These are phyloP conservation scores for Rhodotorula graminis DNA, from an alignment of 768 basidiomycete species.

Conservation along the genomic window DNA sequence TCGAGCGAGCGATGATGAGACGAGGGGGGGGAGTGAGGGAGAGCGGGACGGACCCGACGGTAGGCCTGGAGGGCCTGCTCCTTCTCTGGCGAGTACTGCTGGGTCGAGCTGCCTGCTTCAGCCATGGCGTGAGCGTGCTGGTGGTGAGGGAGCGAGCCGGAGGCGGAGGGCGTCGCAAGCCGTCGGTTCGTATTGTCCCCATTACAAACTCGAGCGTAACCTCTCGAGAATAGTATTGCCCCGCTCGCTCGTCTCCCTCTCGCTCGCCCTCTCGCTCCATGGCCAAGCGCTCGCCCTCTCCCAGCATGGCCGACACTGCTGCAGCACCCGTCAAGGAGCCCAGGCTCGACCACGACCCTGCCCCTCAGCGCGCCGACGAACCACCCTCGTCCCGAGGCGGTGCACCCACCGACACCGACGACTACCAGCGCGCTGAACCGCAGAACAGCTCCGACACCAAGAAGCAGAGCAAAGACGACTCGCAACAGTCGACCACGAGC, in stretches of 20 bases:
- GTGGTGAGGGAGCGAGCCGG: neutral
- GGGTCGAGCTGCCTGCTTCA: slow-evolving; percentile 19
- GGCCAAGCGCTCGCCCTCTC: slow-evolving; percentile 1
- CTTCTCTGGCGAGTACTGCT: slow-evolving; percentile 35
- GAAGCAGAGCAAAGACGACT: neutral
- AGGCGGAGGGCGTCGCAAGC: neutral
- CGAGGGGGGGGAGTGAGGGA: neutral
- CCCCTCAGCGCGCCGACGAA: neutral
- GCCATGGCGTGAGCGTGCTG: slow-evolving; percentile 7
- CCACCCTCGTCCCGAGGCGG: neutral
- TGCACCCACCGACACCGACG: too few relatives aligned
- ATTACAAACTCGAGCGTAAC: neutral
- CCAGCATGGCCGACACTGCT: neutral
- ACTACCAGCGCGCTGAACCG: too few relatives aligned
- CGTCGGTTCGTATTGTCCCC: too few relatives aligned
- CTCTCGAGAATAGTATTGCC: neutral
- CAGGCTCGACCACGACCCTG: neutral
- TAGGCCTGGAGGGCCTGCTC: slow-evolving; percentile 47
- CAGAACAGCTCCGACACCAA: neutral
- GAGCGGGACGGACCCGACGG: slow-evolving; percentile 44
- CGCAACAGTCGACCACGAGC: neutral
- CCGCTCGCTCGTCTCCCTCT: neutral
- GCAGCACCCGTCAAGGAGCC: neutral
- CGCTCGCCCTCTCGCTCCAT: too few relatives aligned
- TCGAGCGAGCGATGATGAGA: neutral